phyloP scores from a whole-genome alignment of 2,329 filamentous ascomycete species.

The Fusarium verticillioides region DNA sequence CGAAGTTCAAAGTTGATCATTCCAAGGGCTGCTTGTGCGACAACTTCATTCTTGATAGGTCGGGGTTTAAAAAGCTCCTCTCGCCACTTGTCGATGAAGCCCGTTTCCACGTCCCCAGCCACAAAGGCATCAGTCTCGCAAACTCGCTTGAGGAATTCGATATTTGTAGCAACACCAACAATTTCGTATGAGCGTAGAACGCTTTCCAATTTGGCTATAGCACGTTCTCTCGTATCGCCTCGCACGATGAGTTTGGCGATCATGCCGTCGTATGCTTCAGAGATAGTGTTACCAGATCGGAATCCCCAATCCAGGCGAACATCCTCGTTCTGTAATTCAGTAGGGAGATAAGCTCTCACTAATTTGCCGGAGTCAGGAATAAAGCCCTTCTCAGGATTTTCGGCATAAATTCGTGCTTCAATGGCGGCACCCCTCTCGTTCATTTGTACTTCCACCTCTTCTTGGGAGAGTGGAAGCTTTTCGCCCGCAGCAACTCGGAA shows the following conservation, averaged over 20 bases:
- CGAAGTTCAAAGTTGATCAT: constrained; percentile 66
- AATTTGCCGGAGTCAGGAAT: constrained; percentile 92
- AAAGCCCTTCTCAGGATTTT: constrained; percentile 92
- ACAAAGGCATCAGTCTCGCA: constrained; percentile 86
- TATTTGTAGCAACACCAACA: constrained; percentile 92
- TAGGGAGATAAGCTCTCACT: constrained; percentile 82
- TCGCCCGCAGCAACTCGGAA: constrained; percentile 77
- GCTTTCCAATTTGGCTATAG: constrained; percentile 82
- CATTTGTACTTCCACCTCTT: constrained; percentile 79
- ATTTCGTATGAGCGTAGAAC: constrained; percentile 92
- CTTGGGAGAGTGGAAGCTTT: constrained; percentile 65
- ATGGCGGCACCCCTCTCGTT: constrained; percentile 84
- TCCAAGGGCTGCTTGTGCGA: constrained; percentile 87
- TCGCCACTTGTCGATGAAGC: constrained; percentile 91
- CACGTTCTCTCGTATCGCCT: constrained; percentile 79
- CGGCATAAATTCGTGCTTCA: constrained; percentile 95
- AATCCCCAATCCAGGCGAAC: constrained; percentile 95
- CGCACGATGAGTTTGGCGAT: constrained; percentile 97
- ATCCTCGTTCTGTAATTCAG: constrained; percentile 66
- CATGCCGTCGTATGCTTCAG: constrained; percentile 97
- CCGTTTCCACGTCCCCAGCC: constrained; percentile 89
- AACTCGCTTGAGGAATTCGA: constrained; percentile 93
- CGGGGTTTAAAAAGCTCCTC: constrained; percentile 78
- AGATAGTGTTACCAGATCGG: constrained; percentile 88
- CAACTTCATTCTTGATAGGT: constrained; percentile 75